Conservation (phyloP, 129 eudicot species). For the Silybum marianum region DNA sequence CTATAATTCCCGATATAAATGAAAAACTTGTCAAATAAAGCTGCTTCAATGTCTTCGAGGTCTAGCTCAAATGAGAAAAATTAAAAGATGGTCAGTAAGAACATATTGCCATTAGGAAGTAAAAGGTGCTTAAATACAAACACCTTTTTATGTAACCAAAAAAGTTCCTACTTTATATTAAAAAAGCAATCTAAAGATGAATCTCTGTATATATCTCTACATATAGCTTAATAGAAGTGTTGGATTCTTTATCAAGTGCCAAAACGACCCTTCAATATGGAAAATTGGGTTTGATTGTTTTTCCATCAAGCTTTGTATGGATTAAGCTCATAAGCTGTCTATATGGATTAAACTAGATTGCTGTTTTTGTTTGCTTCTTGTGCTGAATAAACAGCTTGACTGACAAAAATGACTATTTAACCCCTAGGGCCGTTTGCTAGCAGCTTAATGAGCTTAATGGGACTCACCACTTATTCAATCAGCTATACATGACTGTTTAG, state of each 20-base stretch:
- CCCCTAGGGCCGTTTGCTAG: background rate
- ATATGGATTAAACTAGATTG: background rate
- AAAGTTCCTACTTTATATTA: background rate
- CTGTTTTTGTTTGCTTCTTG: background rate
- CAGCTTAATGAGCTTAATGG: too few species aligned
- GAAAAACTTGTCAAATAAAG: conserved; percentile 95
- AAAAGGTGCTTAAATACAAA: background rate
- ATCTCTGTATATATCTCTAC: background rate
- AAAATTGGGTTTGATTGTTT: background rate
- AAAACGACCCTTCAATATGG: background rate
- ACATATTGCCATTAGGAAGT: background rate
- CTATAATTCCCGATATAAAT: conserved; percentile 83
- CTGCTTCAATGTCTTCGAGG: conserved; percentile 89
- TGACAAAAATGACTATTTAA: background rate
- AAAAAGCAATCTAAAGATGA: background rate
- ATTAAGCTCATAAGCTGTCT: background rate
- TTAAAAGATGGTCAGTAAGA: conserved; percentile 2
- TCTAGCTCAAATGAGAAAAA: conserved; percentile 47
- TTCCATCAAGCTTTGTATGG: background rate
- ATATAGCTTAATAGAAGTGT: background rate
- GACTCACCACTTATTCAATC: too few species aligned
- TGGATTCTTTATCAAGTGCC: background rate
- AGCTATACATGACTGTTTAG: too few species aligned
- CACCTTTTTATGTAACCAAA: background rate
- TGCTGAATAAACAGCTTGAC: background rate